These are phyloP conservation scores for Botrytis galanthina DNA, from an alignment of 2,329 filamentous ascomycete species.

Conservation along the genomic window DNA sequence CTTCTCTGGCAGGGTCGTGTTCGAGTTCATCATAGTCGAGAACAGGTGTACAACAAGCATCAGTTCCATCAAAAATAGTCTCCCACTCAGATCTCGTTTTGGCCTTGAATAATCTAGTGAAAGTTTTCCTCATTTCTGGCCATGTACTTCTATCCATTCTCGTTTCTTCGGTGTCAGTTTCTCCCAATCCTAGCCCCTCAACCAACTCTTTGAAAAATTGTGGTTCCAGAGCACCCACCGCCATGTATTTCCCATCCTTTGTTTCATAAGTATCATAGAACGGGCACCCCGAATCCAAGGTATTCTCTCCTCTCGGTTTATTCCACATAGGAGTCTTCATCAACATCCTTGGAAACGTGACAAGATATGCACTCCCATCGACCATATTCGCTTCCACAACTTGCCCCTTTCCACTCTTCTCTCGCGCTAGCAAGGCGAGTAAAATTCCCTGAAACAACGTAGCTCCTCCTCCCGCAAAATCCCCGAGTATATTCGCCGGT, in stretches of 20 bases:
- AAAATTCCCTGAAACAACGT: slow-evolving; percentile 79
- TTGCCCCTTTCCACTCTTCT: slow-evolving; percentile 68
- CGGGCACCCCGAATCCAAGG: slow-evolving; percentile 80
- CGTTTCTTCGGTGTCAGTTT: slow-evolving; percentile 49
- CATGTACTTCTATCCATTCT: slow-evolving; percentile 63
- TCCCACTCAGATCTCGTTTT: slow-evolving; percentile 82
- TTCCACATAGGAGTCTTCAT: slow-evolving; percentile 62
- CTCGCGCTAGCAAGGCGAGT: slow-evolving; percentile 69
- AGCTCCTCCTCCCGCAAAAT: slow-evolving; percentile 88
- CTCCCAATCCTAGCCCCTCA: slow-evolving; percentile 60
- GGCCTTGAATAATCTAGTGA: slow-evolving; percentile 62
- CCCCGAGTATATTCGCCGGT: slow-evolving; percentile 80
- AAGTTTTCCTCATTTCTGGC: slow-evolving; percentile 61
- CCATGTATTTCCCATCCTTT: slow-evolving; percentile 73
- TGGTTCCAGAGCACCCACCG: slow-evolving; percentile 87
- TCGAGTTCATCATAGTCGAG: slow-evolving; percentile 73
- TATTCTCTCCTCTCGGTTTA: slow-evolving; percentile 67
- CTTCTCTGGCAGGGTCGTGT: slow-evolving; percentile 47
- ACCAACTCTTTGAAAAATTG: slow-evolving; percentile 75
- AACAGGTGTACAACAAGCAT: slow-evolving; percentile 91
- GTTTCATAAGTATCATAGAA: slow-evolving; percentile 91
- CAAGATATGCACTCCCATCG: slow-evolving; percentile 78
- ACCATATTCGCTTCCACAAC: slow-evolving; percentile 98
- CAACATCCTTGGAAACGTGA: slow-evolving; percentile 70
- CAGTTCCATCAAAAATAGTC: slow-evolving; percentile 78